These are phyloP conservation scores for Aspergillus intermedius DNA, from an alignment of 2,329 filamentous ascomycete species.

Conservation along the genomic window DNA sequence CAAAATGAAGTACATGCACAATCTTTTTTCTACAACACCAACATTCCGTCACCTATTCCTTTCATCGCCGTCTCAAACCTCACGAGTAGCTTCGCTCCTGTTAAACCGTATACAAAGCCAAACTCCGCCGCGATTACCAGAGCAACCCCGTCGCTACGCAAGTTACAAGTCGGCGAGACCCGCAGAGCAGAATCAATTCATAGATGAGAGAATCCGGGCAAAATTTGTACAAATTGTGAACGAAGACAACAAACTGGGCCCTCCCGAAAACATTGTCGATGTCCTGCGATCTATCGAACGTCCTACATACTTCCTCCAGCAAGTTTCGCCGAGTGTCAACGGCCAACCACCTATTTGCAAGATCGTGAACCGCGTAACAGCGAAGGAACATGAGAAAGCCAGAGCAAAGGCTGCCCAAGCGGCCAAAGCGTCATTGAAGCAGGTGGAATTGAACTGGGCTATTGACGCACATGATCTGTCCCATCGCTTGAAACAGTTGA, in stretches of 20 bases:
- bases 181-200: slow-evolving; percentile 12
- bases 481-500: slow-evolving; percentile 63
- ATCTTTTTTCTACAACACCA: slow-evolving; percentile 27
- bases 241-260: slow-evolving; percentile 24
- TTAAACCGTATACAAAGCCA: slow-evolving; percentile 5
- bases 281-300: slow-evolving; percentile 44
- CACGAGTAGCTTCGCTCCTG: slow-evolving; percentile 10
- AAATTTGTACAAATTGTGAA: slow-evolving; percentile 29
- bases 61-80: slow-evolving; percentile 11
- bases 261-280: slow-evolving; percentile 20
- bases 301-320: slow-evolving; percentile 46
- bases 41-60: slow-evolving; percentile 26
- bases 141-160: slow-evolving; percentile 8
- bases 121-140: slow-evolving; percentile 11
- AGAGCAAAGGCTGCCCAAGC: slow-evolving; percentile 34
- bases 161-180: slow-evolving; percentile 2
- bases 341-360: slow-evolving; percentile 59
- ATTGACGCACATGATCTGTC: slow-evolving; percentile 68
- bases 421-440: slow-evolving; percentile 51
- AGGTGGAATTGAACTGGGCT: slow-evolving; percentile 85
- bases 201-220: slow-evolving; percentile 30
- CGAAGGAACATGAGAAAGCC: slow-evolving; percentile 41
- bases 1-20: slow-evolving; percentile 29
- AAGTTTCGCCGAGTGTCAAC: slow-evolving; percentile 35
- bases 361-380: slow-evolving; percentile 55